phyloP scores from a whole-genome alignment of 768 basidiomycete genomes.

The Punctularia strigosozonata region DNA sequence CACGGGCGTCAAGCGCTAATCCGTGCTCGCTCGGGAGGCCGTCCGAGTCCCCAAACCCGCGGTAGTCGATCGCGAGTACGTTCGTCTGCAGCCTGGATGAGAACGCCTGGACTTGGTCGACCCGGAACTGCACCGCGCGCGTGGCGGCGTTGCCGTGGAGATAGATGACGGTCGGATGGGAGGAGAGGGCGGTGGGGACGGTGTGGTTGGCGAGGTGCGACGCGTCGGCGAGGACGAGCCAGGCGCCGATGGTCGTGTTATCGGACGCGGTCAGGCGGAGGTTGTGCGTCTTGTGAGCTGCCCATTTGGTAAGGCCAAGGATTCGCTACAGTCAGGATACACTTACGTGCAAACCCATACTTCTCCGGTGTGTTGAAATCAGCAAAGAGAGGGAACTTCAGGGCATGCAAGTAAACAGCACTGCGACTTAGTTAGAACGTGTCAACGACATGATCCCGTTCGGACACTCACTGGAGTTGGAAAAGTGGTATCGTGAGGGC shows the following conservation, averaged over 20 bases:
- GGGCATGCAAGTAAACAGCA: slow-evolving; percentile 50
- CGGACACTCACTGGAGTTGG: slow-evolving; percentile 51
- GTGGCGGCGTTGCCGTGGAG: slow-evolving; percentile 87
- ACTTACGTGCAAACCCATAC: slow-evolving; percentile 74
- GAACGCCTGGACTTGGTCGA: slow-evolving; percentile 57
- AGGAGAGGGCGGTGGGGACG: slow-evolving; percentile 35
- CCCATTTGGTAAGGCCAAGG: not conserved
- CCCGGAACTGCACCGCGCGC: slow-evolving; percentile 53
- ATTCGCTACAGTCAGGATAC: not conserved
- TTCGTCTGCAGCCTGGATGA: slow-evolving; percentile 58
- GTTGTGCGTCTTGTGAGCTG: slow-evolving; percentile 73
- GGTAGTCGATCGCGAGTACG: slow-evolving; percentile 81
- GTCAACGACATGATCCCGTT: not conserved
- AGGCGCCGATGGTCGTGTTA: slow-evolving; percentile 72
- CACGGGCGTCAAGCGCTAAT: slow-evolving; percentile 56
- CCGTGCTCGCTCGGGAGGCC: slow-evolving; percentile 72
- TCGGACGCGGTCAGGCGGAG: slow-evolving; percentile 62
- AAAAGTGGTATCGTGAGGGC: slow-evolving; percentile 50
- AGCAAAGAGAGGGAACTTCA: slow-evolving; percentile 51
- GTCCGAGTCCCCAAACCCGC: slow-evolving; percentile 83
- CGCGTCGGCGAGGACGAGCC: slow-evolving; percentile 67
- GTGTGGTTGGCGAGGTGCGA: slow-evolving; percentile 39
- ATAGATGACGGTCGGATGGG: slow-evolving; percentile 74
- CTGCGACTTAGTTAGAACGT: slow-evolving; percentile 22
- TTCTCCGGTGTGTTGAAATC: slow-evolving; percentile 59